phyloP scores from a whole-genome alignment of 345 rosid genomes.

The Eutrema japonicum region DNA sequence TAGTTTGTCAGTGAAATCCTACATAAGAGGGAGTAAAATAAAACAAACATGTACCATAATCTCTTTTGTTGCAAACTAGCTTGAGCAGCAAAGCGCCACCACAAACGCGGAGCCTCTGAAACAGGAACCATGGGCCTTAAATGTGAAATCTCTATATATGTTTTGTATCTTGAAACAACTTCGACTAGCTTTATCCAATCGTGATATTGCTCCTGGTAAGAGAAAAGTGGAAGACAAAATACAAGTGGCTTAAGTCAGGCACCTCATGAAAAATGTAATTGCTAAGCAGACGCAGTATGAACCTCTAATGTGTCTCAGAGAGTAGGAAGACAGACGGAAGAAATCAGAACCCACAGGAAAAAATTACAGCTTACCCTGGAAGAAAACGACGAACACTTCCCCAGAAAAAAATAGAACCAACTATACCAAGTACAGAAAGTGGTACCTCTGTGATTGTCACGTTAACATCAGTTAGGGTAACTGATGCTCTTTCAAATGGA shows the following conservation, averaged over 20 bases:
- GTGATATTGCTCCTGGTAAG: slow-evolving; percentile 83
- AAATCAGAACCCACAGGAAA: slow-evolving; percentile 2
- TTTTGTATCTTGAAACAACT: slow-evolving; percentile 85
- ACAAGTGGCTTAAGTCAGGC: slow-evolving; percentile 31
- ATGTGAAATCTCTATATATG: slow-evolving; percentile 82
- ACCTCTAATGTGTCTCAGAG: slow-evolving; percentile 14
- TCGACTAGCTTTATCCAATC: slow-evolving; percentile 96
- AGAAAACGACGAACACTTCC: slow-evolving; percentile 24
- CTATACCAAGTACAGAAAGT: slow-evolving; percentile 24
- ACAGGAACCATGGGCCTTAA: slow-evolving; percentile 83
- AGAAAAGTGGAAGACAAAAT: slow-evolving; percentile 33
- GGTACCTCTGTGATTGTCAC: slow-evolving; percentile 81
- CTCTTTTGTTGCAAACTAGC: slow-evolving; percentile 83
- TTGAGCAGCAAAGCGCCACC: slow-evolving; percentile 97
- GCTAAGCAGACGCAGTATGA: slow-evolving; percentile 6
- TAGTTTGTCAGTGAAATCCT: slow-evolving; percentile 24
- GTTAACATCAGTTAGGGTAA: slow-evolving; percentile 80
- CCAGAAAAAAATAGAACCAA: slow-evolving; percentile 12
- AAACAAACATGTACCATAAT: slow-evolving; percentile 66
- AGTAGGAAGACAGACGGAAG: slow-evolving; percentile 13
- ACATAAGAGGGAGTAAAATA: slow-evolving; percentile 26
- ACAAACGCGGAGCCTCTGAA: slow-evolving; percentile 60
- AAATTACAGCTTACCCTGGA: slow-evolving; percentile 15
- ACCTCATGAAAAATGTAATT: slow-evolving; percentile 25
- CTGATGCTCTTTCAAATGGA: slow-evolving; percentile 94